phyloP scores from a whole-genome alignment of 768 basidiomycete genomes.

The Xerocomus potaroensis region DNA sequence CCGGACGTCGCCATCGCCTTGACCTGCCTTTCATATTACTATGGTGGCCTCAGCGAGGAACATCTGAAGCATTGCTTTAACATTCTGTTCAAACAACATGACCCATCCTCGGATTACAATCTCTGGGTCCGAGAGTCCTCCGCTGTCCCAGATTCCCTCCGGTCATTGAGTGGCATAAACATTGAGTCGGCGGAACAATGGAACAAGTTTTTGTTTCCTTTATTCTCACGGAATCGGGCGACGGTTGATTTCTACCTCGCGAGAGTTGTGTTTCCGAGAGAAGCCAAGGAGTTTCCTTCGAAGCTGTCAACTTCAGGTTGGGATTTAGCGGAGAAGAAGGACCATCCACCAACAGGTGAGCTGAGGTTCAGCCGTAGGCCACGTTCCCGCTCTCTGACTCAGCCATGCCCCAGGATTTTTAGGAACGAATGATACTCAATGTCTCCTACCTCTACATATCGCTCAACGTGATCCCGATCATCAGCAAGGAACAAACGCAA shows the following conservation, averaged over 20 bases:
- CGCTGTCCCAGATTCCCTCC: neutral
- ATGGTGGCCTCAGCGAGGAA: neutral
- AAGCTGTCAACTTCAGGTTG: neutral
- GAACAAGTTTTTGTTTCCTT: neutral
- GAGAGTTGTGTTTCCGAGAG: neutral
- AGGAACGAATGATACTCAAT: neutral
- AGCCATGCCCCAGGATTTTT: neutral
- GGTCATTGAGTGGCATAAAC: neutral
- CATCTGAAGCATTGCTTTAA: neutral
- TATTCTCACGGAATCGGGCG: neutral
- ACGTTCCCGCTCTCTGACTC: too few relatives aligned
- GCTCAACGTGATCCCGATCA: neutral
- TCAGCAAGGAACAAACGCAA: neutral
- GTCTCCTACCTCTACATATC: neutral
- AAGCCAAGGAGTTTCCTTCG: neutral
- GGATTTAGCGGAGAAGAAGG: too few relatives aligned
- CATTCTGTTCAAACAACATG: neutral
- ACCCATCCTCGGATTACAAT: neutral
- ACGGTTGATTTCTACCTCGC: neutral
- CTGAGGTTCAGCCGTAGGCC: too few relatives aligned
- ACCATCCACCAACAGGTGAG: too few relatives aligned
- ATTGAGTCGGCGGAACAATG: neutral
- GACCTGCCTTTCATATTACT: too few relatives aligned
- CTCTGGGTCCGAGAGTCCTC: neutral
- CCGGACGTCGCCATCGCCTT: too few relatives aligned